Conservation (phyloP, 2,329 filamentous ascomycete genomes). For the Colletotrichum camelliae region DNA sequence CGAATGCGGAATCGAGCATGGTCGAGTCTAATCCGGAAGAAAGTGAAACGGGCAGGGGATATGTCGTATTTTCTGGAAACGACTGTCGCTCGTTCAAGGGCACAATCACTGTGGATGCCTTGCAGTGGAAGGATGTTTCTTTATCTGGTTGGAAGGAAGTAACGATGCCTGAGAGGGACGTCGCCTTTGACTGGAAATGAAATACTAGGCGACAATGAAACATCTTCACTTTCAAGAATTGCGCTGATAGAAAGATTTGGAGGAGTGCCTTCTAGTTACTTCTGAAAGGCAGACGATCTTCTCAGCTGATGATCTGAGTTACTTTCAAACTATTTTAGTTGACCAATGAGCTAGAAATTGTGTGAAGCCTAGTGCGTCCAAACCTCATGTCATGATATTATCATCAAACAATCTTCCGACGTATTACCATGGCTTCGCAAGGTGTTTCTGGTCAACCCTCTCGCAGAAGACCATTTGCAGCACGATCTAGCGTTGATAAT, state of each 20-base stretch:
- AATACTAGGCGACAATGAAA: not conserved
- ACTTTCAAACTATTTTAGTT: not conserved
- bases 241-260: not conserved
- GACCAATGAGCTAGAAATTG: not conserved
- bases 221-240: not conserved
- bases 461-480: not conserved
- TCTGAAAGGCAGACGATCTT: not conserved
- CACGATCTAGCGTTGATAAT: not conserved
- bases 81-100: constrained; percentile 12
- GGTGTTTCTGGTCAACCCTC: not conserved
- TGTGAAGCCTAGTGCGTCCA: not conserved
- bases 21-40: not conserved
- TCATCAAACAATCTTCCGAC: not conserved
- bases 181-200: not conserved
- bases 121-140: constrained; percentile 4
- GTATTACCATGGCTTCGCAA: not conserved
- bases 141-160: constrained; percentile 10
- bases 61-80: constrained; percentile 9
- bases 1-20: not conserved
- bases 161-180: constrained; percentile 8
- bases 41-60: not conserved
- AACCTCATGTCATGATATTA: not conserved
- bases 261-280: not conserved
- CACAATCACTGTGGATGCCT: not conserved
- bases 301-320: no score